Percentiles rank a stretch among this genome's conserved stretches.
phyloP scores from a whole-genome alignment of 352 stramenopile species.

The Thraustochytrium sp. region DNA sequence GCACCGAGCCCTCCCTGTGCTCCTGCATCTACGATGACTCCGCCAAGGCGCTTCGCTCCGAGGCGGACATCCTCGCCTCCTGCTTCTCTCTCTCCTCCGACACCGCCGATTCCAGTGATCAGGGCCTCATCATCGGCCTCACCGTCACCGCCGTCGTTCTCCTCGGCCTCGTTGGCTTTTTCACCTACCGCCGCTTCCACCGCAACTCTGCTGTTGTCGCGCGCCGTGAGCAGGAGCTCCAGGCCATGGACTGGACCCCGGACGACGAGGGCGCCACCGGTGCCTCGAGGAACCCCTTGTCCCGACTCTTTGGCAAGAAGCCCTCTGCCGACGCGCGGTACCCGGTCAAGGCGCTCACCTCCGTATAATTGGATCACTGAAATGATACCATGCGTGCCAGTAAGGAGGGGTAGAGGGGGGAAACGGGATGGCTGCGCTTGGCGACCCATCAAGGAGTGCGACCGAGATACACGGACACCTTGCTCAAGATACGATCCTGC shows the following conservation, averaged over 20 bases:
- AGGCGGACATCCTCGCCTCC: neutral
- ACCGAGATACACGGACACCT: too few relatives aligned
- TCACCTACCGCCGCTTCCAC: neutral
- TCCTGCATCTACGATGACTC: neutral
- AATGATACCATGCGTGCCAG: neutral
- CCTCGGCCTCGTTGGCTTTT: neutral
- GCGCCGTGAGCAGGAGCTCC: conserved; percentile 3
- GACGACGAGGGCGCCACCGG: neutral
- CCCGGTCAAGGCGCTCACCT: neutral
- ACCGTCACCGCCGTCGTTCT: neutral
- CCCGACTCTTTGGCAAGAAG: neutral
- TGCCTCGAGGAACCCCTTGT: neutral
- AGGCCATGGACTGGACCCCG: neutral
- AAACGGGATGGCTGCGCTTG: too few relatives aligned
- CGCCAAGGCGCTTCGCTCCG: neutral
- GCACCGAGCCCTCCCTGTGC: neutral
- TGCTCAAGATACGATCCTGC: too few relatives aligned
- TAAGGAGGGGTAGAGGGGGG: neutral
- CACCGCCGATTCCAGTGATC: neutral
- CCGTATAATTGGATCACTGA: neutral
- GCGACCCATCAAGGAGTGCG: too few relatives aligned
- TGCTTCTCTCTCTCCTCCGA: neutral
- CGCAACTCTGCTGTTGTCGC: neutral
- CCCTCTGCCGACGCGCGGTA: neutral
- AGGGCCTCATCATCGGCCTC: neutral